These are phyloP conservation scores for Pseudogymnoascus sp. DNA, from an alignment of 2,329 filamentous ascomycete species.

Conservation along the genomic window DNA sequence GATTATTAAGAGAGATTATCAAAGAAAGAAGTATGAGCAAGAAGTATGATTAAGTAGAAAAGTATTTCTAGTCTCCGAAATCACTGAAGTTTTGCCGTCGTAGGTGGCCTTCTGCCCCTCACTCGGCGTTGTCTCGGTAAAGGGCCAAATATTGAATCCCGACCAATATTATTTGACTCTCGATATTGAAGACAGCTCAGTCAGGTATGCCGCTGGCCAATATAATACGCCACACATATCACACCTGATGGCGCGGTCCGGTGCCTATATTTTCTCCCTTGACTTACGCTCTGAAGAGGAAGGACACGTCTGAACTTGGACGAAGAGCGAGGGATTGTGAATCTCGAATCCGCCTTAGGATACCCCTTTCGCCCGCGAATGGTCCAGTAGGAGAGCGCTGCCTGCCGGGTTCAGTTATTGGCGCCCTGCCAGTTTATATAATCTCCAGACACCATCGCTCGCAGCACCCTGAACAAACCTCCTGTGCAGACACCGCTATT, in stretches of 20 bases:
- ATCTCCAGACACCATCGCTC: too few species aligned
- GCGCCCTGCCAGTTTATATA: too few species aligned
- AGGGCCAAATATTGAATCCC: background rate
- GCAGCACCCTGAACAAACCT: too few species aligned
- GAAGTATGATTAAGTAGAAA: background rate
- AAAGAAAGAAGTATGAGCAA: background rate
- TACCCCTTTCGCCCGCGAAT: background rate
- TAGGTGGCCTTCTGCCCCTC: background rate
- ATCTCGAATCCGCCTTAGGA: background rate
- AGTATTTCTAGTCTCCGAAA: background rate
- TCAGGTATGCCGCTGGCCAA: background rate
- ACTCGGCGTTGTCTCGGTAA: background rate
- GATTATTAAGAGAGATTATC: background rate
- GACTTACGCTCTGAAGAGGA: background rate
- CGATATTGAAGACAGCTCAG: background rate
- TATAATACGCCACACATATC: background rate
- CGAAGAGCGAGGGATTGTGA: background rate
- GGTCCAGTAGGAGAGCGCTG: background rate
- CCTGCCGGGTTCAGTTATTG: too few species aligned
- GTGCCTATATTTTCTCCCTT: background rate
- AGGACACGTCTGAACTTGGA: background rate
- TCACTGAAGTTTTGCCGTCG: background rate
- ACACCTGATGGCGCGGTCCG: background rate
- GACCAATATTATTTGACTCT: background rate
- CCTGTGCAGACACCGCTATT: too few species aligned